Base-by-base conservation (phyloP, 1,139 yeast species). In the Diutina catenulata region DNA sequence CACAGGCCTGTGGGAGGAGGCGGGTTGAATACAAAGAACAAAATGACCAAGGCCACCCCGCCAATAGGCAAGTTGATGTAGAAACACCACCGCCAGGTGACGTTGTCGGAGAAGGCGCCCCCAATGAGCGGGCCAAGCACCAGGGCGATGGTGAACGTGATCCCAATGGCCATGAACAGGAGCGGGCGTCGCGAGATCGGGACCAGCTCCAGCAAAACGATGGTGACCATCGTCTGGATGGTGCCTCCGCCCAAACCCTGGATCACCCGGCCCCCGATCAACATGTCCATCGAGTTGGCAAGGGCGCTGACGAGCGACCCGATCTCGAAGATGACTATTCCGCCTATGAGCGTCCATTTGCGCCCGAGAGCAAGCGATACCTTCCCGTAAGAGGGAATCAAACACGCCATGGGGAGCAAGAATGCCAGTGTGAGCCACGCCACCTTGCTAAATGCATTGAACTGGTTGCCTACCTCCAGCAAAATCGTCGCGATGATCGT, bases 41-140 rank as follows among this genome's bases (percentile, higher is more conserved):
- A 60, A 16, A 70, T 50, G 0, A 56, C 51, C 14, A 69, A 55
- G 1, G 81, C 77, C 3, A 68, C 44, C 0, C 80, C 86, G 14
- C 83, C 82, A 37, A 79, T 58, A 4, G 88, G 86, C 42, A 81
- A 55, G 51, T 80, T 80, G 47, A 81, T 66, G 53, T 75, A 81
- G 53, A 80, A 81, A 47, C 84, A 76, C 88, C 88, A 80, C 52
- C 91, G 65, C 91, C 91, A 81, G 14, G 75, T 61, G 2, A 73
- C 76, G 38, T 71, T 63, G 11, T 25, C 14, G 28, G 82, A 66
- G 47, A 78, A 70, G 1, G 79, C 77, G 23, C 87, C 87, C 21
- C 87, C 87, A 28, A 79, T 50, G 39, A 79, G 60, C 0, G 88
- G 88, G 1, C 87, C 88, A 28, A 68, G 50, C 3, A 67, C 78